Base-by-base conservation (phyloP, 768 basidiomycete genomes). In the Termitomyces titanicus region DNA sequence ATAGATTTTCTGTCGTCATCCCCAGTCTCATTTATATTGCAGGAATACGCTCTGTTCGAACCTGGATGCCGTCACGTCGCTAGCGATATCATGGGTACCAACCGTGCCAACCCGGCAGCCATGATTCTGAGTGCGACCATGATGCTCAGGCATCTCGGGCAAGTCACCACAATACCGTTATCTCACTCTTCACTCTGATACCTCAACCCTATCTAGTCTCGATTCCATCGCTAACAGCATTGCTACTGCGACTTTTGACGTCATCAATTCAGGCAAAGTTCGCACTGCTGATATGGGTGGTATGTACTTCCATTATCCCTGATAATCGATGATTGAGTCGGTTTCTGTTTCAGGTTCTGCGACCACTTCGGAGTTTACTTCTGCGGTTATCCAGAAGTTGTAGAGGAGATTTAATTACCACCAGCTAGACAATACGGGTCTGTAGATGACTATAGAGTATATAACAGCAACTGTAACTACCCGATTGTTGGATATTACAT, bases 1-100 rank as follows among this genome's bases (percentile, higher is more conserved):
- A 20, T 13, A 17, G 22, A 24, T 22, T 12, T 40, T 38, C 51
- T 24, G 12, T 29, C 18, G 38, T 34, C 43, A 2, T 45, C 18
- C 24, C 35, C 46, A 53, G 43, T 18, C 55, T 65, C 59, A 38
- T 40, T 49, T 47, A 5, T 44, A 55, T 15, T 33, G 18, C 54
- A 92, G 87, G 97, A 98, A 72, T 98, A 93, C 69, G 97, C 97
- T 24, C 81, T 99, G 51, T 99, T 99, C 70, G 97, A 99, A 72
- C 97, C 97, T 33, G 97, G 97, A 67, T 98, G 97, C 74, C 87
- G 96, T 73, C 92, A 94, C 68, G 91, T 94, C 62, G 92, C 92
- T 49, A 86, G 88, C 65, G 94, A 97, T 65, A 93, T 98, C 74
- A 98, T 96, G 88, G 93, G 94, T 61, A 92, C 90, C 57, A 91